phyloP scores from a whole-genome alignment of 2,329 filamentous ascomycete species.

The Fusarium sp. region DNA sequence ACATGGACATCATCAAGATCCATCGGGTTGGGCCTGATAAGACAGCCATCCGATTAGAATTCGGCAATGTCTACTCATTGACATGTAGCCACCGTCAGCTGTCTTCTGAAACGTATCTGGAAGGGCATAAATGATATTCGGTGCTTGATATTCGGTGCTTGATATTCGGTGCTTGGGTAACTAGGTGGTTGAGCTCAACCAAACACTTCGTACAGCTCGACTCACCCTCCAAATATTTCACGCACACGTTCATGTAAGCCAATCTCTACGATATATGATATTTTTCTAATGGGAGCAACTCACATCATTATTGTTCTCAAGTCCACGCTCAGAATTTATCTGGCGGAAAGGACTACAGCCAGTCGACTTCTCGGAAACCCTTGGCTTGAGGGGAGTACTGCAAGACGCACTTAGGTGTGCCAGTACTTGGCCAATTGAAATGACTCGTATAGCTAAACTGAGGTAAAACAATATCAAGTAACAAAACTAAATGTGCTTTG shows the following conservation, averaged over 20 bases:
- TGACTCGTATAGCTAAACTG: no score
- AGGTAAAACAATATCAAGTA: no score
- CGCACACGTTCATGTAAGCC: not conserved
- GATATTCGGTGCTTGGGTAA: constrained; percentile 12
- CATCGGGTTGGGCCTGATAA: constrained; percentile 5
- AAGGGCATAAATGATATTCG: not conserved
- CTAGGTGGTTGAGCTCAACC: not conserved
- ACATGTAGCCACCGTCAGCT: not conserved
- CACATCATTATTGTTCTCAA: not conserved
- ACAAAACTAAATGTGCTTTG: no score
- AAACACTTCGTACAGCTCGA: not conserved
- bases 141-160: constrained; percentile 5
- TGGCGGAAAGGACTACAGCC: not conserved
- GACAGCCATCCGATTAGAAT: not conserved
- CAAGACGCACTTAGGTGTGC: no score
- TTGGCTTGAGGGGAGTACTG: not conserved
- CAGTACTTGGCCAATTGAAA: no score
- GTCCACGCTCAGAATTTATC: not conserved
- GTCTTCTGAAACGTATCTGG: not conserved
- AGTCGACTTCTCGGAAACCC: not conserved
- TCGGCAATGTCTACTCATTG: not conserved
- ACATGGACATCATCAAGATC: constrained; percentile 1
- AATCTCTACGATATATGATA: not conserved
- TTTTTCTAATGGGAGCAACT: not conserved
- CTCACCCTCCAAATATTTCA: not conserved